Evolutionary conservation across 2,329 filamentous ascomycete genomes (phyloP).

Genomic region (Claviceps arundinis): DNA sequence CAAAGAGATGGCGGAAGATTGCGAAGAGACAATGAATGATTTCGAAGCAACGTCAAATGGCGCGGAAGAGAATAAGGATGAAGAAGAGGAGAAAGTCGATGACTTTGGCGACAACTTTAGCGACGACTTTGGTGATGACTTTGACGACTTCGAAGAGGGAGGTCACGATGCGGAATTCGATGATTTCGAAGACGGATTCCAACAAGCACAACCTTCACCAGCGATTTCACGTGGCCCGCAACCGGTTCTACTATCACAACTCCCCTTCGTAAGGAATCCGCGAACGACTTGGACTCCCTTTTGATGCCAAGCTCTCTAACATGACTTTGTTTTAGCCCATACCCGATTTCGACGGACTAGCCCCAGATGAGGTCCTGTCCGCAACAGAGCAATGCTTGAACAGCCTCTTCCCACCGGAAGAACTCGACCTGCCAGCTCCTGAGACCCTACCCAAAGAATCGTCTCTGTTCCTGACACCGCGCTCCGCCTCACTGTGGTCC

Average conservation of each 20-base stretch:
- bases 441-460: conserved; percentile 40
- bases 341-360: conserved; percentile 52
- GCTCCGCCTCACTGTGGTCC: conserved; percentile 86
- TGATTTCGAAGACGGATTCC: conserved; percentile 62
- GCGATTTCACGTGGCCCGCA: conserved; percentile 18
- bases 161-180: conserved; percentile 45
- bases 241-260: conserved; percentile 22
- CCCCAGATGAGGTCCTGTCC: conserved; percentile 44
- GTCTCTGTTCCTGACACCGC: conserved; percentile 67
- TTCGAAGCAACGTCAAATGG: background rate
- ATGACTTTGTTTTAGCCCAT: conserved; percentile 37
- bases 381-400: conserved; percentile 54
- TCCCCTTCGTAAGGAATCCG: conserved; percentile 30
- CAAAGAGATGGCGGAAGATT: background rate
- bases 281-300: background rate
- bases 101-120: conserved; percentile 29
- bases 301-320: conserved; percentile 9
- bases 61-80: background rate
- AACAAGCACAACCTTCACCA: conserved; percentile 30
- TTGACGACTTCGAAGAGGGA: conserved; percentile 50
- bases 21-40: background rate
- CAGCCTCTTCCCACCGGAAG: conserved; percentile 48
- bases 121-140: conserved; percentile 24
- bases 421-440: conserved; percentile 36
- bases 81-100: background rate